A percentile compares a stretch with the other conserved stretches of the same genome.
Conservation (phyloP, 2,329 filamentous ascomycete species). For the Aspergillus sergii region DNA sequence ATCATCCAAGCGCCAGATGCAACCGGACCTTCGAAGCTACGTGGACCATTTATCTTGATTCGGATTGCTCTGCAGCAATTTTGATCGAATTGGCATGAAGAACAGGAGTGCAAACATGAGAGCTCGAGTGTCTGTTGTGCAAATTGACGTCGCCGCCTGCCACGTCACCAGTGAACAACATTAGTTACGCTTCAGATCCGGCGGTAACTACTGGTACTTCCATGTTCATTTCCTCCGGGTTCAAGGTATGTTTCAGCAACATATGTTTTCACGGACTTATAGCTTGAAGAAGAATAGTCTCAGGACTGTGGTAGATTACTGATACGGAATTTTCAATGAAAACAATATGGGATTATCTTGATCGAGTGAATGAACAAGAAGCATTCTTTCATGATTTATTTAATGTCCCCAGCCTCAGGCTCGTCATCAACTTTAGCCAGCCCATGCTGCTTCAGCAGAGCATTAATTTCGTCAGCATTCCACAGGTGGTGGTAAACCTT, state of each 20-base stretch:
- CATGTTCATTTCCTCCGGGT: slow-evolving; percentile 15
- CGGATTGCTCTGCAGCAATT: slow-evolving; percentile 10
- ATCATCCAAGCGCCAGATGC: slow-evolving; percentile 15
- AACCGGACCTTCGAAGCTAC: slow-evolving; percentile 25
- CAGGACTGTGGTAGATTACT: slow-evolving; percentile 1
- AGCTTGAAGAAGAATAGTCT: slow-evolving; percentile 12
- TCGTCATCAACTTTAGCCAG: slow-evolving; percentile 80
- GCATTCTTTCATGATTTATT: slow-evolving; percentile 35
- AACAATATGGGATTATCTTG: slow-evolving; percentile 31
- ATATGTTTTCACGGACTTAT: slow-evolving; percentile 4
- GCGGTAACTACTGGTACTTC: slow-evolving; percentile 9
- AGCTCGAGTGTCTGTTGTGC: slow-evolving; percentile 25
- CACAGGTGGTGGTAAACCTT: slow-evolving; percentile 98
- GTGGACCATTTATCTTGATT: slow-evolving; percentile 30
- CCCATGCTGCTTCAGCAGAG: slow-evolving; percentile 91
- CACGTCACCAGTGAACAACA: slow-evolving; percentile 36
- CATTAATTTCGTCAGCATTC: slow-evolving; percentile 94
- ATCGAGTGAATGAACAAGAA: slow-evolving; percentile 28
- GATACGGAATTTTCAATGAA: slow-evolving; percentile 10
- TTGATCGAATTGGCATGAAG: slow-evolving; percentile 23
- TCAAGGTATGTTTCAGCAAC: slow-evolving; percentile 6
- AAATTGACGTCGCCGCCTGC: slow-evolving; percentile 28
- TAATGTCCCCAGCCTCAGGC: slow-evolving; percentile 58
- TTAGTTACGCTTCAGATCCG: slow-evolving; percentile 29
- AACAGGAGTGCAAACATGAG: slow-evolving; percentile 23